Base-by-base conservation (phyloP, 2,329 filamentous ascomycete genomes). In the Ophiocordyceps sinensis region DNA sequence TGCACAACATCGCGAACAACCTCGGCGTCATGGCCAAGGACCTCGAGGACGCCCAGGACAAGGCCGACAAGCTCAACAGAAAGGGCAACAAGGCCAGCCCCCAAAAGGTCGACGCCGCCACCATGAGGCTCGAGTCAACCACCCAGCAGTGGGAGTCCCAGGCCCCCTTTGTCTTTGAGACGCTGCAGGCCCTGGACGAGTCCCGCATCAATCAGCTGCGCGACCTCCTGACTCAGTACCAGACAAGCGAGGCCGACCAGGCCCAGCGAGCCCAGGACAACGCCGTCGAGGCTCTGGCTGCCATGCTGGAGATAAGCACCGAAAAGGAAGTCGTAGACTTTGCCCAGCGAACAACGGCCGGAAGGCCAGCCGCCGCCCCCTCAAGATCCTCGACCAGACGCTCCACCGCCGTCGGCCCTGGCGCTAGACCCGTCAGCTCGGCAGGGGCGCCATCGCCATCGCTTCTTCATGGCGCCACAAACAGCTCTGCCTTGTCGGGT, bases 131-230 rank as follows among this genome's bases (percentile, higher is more conserved):
- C 36, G 84, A 94, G 47, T 77, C 77, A 45, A 82, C 86, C n/a
- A 76, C 71, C 36, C 74, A 81, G 49, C 83, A 94, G 57, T 98
- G 91, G 91, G 81, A 94, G 42, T 87, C 86, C 1, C 87, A 94
- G 59, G 86, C 91, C 13, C 91, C 91, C 1, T 96, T 85, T 61
- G 82, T 95, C 45, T 95, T 94, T 55, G 91, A 98, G 62, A 83
- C 81, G 45, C 74, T 98, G 23, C 91, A 98, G 59, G 82, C 85
- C 6, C 68, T 93, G 28, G 91, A 98, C 56, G 91, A 98, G 65
- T 80, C 76, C 51, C 78, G 91, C 42, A 68, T 93, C 49, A 94
- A 95, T 59, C 82, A 93, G 54, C 70, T 98, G 44, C 82, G 89
- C 46, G 89, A 96, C 60, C 75, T 85, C 34, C 72, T 98, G 45